Conservation (phyloP, 306 rosid genomes). For the Spatholobus suberectus region DNA sequence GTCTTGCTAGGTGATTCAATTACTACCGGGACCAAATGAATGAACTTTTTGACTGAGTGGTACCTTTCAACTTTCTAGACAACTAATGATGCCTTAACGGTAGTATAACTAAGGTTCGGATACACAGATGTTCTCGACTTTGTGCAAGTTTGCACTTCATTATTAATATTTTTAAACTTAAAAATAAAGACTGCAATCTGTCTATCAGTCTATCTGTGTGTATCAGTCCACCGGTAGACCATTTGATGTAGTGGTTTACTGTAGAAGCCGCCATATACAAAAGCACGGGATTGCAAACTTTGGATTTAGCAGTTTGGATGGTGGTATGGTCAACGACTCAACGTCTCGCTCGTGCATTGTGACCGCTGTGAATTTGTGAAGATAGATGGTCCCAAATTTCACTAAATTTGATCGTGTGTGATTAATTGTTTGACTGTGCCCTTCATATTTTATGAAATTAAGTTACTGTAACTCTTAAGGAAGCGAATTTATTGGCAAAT, state of each 20-base stretch:
- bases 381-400: neutral
- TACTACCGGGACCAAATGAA: slow-evolving; percentile 36
- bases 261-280: no score
- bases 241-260: no score
- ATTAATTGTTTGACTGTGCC: neutral
- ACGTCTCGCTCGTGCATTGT: neutral
- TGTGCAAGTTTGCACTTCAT: neutral
- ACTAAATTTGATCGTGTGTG: neutral
- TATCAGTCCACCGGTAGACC: no score
- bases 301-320: slow-evolving; percentile 16
- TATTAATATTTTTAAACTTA: neutral
- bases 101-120: neutral
- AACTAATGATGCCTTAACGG: neutral
- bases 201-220: neutral
- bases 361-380: neutral
- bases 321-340: neutral
- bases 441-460: neutral
- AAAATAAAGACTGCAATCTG: neutral
- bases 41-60: slow-evolving; percentile 5
- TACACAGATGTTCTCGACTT: neutral
- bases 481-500: neutral
- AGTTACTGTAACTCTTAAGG: neutral
- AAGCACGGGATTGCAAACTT: neutral
- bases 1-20: slow-evolving; percentile 24
- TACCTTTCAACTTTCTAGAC: slow-evolving; percentile 29